phyloP scores from a whole-genome alignment of 257 asterid species.

The Phtheirospermum japonicum region DNA sequence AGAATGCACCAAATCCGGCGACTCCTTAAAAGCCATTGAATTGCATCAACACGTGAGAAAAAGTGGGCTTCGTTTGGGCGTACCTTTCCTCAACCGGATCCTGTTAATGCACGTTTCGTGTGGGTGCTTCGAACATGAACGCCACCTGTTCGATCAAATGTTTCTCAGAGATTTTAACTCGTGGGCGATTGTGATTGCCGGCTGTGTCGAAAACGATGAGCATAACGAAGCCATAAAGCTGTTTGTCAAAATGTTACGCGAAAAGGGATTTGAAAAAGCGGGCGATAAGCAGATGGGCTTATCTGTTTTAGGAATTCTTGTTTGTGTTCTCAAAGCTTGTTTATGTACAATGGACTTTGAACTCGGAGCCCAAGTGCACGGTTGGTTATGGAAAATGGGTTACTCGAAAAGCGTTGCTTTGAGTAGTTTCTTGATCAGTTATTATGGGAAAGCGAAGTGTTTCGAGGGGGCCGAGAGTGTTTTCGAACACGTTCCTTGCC shows the following conservation, averaged over 20 bases:
- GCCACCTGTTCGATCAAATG: conserved; percentile 66
- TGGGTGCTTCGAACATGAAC: conserved; percentile 41
- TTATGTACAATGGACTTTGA: conserved; percentile 37
- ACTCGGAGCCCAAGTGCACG: conserved; percentile 67
- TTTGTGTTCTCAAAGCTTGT: conserved; percentile 65
- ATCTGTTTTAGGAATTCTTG: conserved; percentile 50
- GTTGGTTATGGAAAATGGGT: conserved; percentile 66
- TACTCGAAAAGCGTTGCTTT: conserved; percentile 35
- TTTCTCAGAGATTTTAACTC: conserved; percentile 46
- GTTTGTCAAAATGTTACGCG: conserved; percentile 47
- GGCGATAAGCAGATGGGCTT: conserved; percentile 33
- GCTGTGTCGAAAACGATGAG: conserved; percentile 49
- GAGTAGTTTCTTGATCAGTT: conserved; percentile 65
- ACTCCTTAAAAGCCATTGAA: conserved; percentile 48
- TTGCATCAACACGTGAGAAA: conserved; percentile 44
- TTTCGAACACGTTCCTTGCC: conserved; percentile 36
- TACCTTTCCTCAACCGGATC: conserved; percentile 44
- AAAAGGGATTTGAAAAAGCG: conserved; percentile 24
- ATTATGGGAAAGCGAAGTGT: conserved; percentile 55
- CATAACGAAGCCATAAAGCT: conserved; percentile 33
- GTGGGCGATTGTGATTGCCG: conserved; percentile 66
- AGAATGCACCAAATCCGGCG: conserved; percentile 54
- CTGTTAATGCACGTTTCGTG: conserved; percentile 46
- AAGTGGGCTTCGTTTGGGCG: conserved; percentile 32
- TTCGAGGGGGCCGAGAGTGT: conserved; percentile 43